Evolutionary conservation across 2,329 filamentous ascomycete species (phyloP).

Genomic region (Diaporthe sp.): DNA sequence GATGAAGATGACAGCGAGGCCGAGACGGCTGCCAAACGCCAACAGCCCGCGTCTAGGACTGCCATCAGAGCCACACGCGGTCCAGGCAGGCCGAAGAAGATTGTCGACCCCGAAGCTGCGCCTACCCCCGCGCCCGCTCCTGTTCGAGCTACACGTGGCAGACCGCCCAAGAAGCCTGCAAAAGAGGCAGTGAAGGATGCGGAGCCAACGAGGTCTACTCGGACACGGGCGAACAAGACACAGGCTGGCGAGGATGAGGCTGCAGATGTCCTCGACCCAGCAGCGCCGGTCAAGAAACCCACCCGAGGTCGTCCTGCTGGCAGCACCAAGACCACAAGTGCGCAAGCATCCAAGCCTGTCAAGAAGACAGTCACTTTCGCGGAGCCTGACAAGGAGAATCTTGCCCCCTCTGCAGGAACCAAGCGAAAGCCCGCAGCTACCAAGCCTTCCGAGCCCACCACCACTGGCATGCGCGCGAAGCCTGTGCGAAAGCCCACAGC

Average conservation of each 20-base stretch:
- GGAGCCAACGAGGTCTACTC: slow-evolving; percentile 39
- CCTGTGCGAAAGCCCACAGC: slow-evolving; percentile 59
- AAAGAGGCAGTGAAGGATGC: slow-evolving; percentile 41
- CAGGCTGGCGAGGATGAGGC: slow-evolving; percentile 40
- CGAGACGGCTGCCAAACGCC: slow-evolving; percentile 45
- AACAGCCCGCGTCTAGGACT: slow-evolving; percentile 37
- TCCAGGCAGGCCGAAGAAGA: slow-evolving; percentile 57
- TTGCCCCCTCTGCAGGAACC: slow-evolving; percentile 51
- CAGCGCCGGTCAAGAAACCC: slow-evolving; percentile 48
- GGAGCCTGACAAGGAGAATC: slow-evolving; percentile 73
- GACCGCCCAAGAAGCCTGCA: slow-evolving; percentile 46
- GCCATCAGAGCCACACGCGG: slow-evolving; percentile 56
- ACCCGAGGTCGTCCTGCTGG: slow-evolving; percentile 48
- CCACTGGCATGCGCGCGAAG: slow-evolving; percentile 54
- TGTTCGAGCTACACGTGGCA: slow-evolving; percentile 40
- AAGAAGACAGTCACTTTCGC: slow-evolving; percentile 74
- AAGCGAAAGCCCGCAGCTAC: slow-evolving; percentile 49
- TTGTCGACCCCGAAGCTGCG: slow-evolving; percentile 39
- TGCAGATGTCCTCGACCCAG: slow-evolving; percentile 41
- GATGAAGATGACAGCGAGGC: slow-evolving; percentile 59
- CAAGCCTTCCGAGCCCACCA: slow-evolving; percentile 45
- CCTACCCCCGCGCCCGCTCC: slow-evolving; percentile 37
- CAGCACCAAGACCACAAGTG: slow-evolving; percentile 47
- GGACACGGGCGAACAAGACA: slow-evolving; percentile 43
- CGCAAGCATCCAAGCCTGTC: slow-evolving; percentile 53